phyloP scores from a whole-genome alignment of 2,329 filamentous ascomycete genomes.

The Harringtonia lauricola region DNA sequence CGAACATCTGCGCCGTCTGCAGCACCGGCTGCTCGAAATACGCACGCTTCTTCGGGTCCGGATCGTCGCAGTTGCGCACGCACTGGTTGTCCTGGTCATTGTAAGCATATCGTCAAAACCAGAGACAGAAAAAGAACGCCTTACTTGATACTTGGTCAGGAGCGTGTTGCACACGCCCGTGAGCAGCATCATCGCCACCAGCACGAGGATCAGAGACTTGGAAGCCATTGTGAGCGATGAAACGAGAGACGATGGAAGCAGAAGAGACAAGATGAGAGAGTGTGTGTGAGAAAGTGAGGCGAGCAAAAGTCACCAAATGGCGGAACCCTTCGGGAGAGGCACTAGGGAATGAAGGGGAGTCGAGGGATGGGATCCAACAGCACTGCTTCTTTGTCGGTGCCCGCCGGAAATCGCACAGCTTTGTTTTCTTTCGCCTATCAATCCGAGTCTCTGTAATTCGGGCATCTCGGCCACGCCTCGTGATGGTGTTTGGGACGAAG shows the following conservation, averaged over 20 bases:
- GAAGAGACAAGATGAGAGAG: neutral
- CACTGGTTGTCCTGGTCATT: conserved; percentile 79
- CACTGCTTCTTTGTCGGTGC: too few species aligned
- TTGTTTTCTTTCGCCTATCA: too few species aligned
- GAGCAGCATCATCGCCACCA: conserved; percentile 92
- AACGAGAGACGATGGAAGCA: neutral
- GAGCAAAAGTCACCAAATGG: too few species aligned
- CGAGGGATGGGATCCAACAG: too few species aligned
- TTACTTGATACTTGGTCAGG: conserved; percentile 88
- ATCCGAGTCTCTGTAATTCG: too few species aligned
- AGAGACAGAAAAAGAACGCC: neutral
- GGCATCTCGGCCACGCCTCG: too few species aligned
- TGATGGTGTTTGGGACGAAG: too few species aligned
- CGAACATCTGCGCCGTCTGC: conserved; percentile 96
- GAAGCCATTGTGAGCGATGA: conserved; percentile 47
- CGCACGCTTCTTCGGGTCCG: conserved; percentile 52
- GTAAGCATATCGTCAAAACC: neutral
- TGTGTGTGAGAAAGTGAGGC: too few species aligned
- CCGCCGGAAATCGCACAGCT: too few species aligned
- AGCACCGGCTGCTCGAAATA: conserved; percentile 92
- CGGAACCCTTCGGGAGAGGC: too few species aligned
- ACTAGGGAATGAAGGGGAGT: too few species aligned
- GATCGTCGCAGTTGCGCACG: conserved; percentile 73
- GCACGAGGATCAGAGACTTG: conserved; percentile 63
- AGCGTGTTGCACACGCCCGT: conserved; percentile 96